Conservation (phyloP, 192 early-diverging fungal genomes). For the Haplosporangium gracile region DNA sequence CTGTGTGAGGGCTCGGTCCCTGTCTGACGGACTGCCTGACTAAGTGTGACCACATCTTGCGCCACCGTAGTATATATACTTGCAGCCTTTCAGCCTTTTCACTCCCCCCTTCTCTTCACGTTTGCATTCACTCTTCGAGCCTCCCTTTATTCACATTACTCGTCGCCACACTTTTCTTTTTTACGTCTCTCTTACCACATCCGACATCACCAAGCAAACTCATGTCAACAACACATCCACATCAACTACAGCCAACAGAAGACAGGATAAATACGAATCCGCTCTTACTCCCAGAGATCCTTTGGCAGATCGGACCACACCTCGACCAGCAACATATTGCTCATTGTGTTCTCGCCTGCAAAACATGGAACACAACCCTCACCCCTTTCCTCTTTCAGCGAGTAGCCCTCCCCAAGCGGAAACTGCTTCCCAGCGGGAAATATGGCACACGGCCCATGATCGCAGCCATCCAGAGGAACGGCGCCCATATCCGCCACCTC, state of each 20-base stretch:
- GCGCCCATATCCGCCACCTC: constrained; percentile 16
- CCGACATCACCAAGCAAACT: too few species aligned
- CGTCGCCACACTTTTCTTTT: background rate
- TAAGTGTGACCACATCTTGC: too few species aligned
- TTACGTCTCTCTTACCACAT: background rate
- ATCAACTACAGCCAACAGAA: background rate
- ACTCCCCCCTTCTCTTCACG: too few species aligned
- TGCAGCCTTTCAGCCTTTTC: too few species aligned
- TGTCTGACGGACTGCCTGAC: too few species aligned
- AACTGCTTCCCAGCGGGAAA: constrained; percentile 6
- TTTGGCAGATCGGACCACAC: constrained; percentile 23
- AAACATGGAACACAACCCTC: constrained; percentile 26
- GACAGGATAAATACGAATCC: constrained; percentile 6
- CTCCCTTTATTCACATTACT: too few species aligned
- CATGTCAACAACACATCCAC: background rate
- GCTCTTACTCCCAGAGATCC: constrained; percentile 35
- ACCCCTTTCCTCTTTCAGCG: constrained; percentile 42
- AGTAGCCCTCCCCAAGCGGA: constrained; percentile 20
- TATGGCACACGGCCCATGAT: constrained; percentile 29
- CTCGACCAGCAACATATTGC: constrained; percentile 21
- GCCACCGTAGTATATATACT: too few species aligned
- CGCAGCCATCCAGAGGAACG: constrained; percentile 18
- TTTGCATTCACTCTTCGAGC: too few species aligned
- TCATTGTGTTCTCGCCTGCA: constrained; percentile 26
- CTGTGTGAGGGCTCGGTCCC: too few species aligned